A percentile compares a stretch with the other conserved stretches of the same genome.
Conservation (phyloP, 75 land plant species). For the Larix kaempferi region DNA sequence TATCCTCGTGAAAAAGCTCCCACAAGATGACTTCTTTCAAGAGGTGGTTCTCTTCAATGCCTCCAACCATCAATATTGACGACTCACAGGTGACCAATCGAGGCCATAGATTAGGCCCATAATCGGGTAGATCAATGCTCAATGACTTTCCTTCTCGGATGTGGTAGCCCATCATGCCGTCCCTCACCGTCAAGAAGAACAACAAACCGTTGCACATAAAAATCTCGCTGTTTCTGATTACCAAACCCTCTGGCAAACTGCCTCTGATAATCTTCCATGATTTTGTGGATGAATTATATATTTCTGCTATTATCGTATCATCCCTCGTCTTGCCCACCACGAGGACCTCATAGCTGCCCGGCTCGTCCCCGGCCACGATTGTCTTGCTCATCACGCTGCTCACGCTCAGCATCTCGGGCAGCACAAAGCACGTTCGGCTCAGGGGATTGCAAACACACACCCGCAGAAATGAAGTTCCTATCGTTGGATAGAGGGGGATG, state of each 20-base stretch:
- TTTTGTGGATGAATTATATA: background rate
- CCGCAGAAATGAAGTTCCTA: background rate
- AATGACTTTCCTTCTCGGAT: background rate
- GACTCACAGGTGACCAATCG: background rate
- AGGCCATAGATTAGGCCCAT: background rate
- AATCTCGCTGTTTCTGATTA: background rate
- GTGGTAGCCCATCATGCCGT: background rate
- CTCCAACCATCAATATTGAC: background rate
- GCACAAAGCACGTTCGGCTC: background rate
- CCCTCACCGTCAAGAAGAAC: background rate
- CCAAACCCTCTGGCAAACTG: background rate
- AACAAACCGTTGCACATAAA: constrained; percentile 1
- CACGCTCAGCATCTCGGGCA: background rate
- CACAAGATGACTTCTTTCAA: background rate
- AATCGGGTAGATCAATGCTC: background rate
- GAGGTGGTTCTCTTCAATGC: background rate
- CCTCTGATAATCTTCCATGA: constrained; percentile 3
- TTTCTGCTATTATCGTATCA: background rate
- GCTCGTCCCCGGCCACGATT: background rate
- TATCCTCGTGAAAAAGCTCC: background rate
- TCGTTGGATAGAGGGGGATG: background rate
- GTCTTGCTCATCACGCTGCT: constrained; percentile 1
- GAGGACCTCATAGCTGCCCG: background rate
- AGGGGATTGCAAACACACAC: constrained; percentile 11
- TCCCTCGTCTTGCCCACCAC: background rate